Conservation (phyloP, 257 asterid species). For the Solanum pimpinellifolium region DNA sequence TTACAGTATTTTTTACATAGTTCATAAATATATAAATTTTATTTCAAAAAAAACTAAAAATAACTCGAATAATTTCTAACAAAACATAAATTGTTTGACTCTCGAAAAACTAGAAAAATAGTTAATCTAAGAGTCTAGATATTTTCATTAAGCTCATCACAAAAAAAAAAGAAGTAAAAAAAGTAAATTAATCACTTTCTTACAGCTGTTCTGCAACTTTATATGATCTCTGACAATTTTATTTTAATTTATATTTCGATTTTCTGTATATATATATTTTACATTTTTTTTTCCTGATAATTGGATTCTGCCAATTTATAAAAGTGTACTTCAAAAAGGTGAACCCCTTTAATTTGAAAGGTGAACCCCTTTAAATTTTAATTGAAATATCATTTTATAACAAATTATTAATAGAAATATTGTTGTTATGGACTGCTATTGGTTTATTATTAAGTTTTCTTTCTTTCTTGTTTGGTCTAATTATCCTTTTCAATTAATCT, state of each 20-base stretch:
- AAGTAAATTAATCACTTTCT: background rate
- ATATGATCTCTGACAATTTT: background rate
- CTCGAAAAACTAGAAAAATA: too few species aligned
- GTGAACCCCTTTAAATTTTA: background rate
- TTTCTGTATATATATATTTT: background rate
- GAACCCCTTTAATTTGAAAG: background rate
- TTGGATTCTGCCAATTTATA: background rate
- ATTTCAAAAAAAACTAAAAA: too few species aligned
- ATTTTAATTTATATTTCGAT: background rate
- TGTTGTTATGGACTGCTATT: background rate
- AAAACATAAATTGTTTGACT: too few species aligned
- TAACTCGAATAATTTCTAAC: rapidly evolving
- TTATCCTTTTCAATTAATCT: background rate
- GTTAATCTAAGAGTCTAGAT: background rate
- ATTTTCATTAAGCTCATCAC: background rate
- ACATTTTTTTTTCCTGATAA: background rate
- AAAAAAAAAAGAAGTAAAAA: background rate
- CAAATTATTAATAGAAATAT: background rate
- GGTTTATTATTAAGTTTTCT: background rate
- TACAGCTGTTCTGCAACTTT: background rate
- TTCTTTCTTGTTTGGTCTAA: background rate
- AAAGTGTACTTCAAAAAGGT: background rate
- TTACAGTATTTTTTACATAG: rapidly evolving
- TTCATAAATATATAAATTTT: too few species aligned
- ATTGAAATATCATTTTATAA: background rate